These are phyloP conservation scores for Globisporangium radiosum DNA, from an alignment of 352 stramenopile species.

Conservation along the genomic window DNA sequence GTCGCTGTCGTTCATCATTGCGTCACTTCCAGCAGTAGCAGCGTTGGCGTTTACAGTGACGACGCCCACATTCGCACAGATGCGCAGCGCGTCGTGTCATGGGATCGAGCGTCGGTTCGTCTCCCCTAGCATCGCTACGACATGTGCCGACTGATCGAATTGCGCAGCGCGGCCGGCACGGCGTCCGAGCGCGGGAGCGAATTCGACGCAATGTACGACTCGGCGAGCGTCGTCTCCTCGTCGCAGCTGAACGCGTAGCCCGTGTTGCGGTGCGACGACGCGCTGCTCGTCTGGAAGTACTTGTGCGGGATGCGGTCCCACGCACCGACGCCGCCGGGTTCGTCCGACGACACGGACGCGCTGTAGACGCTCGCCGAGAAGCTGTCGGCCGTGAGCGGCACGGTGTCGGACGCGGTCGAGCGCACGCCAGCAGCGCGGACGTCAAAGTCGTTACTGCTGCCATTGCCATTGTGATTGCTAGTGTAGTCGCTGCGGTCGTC, in stretches of 20 bases:
- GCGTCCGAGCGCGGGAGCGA: conserved; percentile 62
- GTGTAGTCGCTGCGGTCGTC: conserved; percentile 16
- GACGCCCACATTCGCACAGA: no score
- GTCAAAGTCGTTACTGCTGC: conserved; percentile 6
- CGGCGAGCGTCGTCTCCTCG: conserved; percentile 72
- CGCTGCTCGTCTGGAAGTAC: conserved; percentile 26
- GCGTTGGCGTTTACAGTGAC: no score
- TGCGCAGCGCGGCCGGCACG: conserved; percentile 53
- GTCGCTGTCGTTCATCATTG: no score
- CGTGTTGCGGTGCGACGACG: conserved; percentile 39
- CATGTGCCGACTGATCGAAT: conserved; percentile 26
- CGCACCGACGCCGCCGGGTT: conserved; percentile 16
- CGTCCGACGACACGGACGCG: conserved; percentile 42
- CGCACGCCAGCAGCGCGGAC: not conserved
- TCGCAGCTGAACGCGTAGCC: conserved; percentile 82
- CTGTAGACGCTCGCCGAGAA: conserved; percentile 66
- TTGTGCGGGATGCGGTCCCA: conserved; percentile 37
- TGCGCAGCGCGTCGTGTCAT: not conserved
- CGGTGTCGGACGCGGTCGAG: conserved; percentile 20
- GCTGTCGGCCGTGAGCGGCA: conserved; percentile 28
- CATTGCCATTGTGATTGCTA: conserved; percentile 3
- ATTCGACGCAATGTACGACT: conserved; percentile 83
- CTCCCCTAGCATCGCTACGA: not conserved
- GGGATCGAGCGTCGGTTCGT: not conserved
- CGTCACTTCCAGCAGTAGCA: no score